A percentile compares a stretch with the other conserved stretches of the same genome.
Conservation (phyloP, 2,329 filamentous ascomycete species). For the Didymella glomerata region DNA sequence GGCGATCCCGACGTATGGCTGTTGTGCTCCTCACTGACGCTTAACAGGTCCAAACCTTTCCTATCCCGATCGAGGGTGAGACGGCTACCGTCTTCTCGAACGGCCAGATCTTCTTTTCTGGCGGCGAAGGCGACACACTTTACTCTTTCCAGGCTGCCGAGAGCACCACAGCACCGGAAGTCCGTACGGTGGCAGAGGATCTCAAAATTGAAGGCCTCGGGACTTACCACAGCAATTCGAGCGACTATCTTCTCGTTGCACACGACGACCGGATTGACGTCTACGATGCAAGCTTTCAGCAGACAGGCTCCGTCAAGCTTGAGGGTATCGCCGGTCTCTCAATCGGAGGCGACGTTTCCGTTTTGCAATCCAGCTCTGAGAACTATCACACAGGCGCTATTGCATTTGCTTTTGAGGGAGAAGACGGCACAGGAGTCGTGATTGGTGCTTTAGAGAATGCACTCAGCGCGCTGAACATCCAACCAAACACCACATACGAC, state of each 20-base stretch:
- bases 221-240: constrained; percentile 28
- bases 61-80: constrained; percentile 41
- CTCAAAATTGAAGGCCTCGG: constrained; percentile 36
- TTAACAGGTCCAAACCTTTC: constrained; percentile 41
- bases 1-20: neutral
- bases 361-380: constrained; percentile 30
- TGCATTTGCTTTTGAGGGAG: constrained; percentile 41
- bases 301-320: constrained; percentile 29
- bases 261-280: constrained; percentile 37
- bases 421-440: constrained; percentile 35
- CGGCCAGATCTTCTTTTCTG: constrained; percentile 39
- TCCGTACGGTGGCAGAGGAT: constrained; percentile 28
- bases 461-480: constrained; percentile 28
- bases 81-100: constrained; percentile 32
- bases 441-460: constrained; percentile 31
- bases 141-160: constrained; percentile 45
- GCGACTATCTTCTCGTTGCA: constrained; percentile 38
- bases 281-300: constrained; percentile 29
- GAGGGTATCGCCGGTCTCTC: constrained; percentile 37
- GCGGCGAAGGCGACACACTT: constrained; percentile 34
- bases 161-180: constrained; percentile 26
- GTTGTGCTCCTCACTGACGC: neutral
- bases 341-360: constrained; percentile 38
- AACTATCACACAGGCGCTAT: constrained; percentile 30
- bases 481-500: constrained; percentile 31